Conservation (phyloP, 1,139 yeast species). For the Diutina sp. region DNA sequence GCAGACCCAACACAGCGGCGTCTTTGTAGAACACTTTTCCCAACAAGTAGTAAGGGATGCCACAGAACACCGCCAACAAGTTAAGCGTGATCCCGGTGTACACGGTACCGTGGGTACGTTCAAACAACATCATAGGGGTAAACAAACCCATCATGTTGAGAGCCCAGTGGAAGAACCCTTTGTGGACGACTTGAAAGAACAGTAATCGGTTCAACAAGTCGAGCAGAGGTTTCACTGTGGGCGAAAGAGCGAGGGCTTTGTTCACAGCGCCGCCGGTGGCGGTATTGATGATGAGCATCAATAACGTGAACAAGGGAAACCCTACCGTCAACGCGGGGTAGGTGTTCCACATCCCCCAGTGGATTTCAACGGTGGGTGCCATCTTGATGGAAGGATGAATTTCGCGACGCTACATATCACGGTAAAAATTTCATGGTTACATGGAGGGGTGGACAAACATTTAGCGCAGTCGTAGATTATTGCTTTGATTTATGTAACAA, state of each 20-base stretch:
- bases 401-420: not conserved
- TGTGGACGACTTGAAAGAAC: conserved; percentile 65
- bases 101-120: conserved; percentile 70
- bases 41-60: conserved; percentile 46
- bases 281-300: conserved; percentile 21
- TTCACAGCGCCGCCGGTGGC: conserved; percentile 8
- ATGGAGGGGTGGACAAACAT: too few species aligned
- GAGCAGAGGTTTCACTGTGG: conserved; percentile 33
- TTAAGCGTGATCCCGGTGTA: conserved; percentile 78
- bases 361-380: not conserved
- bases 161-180: conserved; percentile 45
- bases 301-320: conserved; percentile 38
- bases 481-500: too few species aligned
- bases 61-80: conserved; percentile 59
- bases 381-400: not conserved
- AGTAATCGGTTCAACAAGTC: conserved; percentile 42
- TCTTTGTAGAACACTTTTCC: conserved; percentile 44
- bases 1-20: conserved; percentile 47
- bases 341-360: conserved; percentile 1
- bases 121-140: conserved; percentile 58
- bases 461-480: too few species aligned
- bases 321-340: conserved; percentile 61
- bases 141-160: conserved; percentile 48
- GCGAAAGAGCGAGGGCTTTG: conserved; percentile 26
- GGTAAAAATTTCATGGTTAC: not conserved